Base-by-base conservation (phyloP, 352 stramenopile genomes). In the Salisapilia sapeloensis region DNA sequence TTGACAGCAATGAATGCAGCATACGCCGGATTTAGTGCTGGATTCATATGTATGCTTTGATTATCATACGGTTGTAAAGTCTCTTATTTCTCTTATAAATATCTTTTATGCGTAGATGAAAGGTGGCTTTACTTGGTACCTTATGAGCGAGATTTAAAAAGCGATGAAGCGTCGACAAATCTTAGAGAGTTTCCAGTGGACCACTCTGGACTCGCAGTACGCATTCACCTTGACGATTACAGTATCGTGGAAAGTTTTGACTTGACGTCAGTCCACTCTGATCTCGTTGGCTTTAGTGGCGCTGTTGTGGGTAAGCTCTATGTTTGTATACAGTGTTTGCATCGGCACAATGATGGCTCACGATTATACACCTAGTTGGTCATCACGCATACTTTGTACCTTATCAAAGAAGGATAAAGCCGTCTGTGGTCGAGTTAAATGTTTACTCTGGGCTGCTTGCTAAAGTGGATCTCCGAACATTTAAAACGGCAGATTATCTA, bases 331-430 rank as follows among this genome's bases (percentile, higher is more conserved):
- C n/a, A n/a, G n/a, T n/a, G n/a, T n/a, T n/a, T n/a, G n/a, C n/a
- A n/a, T n/a, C n/a, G n/a, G n/a, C n/a, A n/a, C n/a, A n/a, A n/a
- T n/a, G n/a, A n/a, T n/a, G n/a, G n/a, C n/a, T n/a, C n/a, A n/a
- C n/a, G 15, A 14, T 34, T 14, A 10, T 13, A 12, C 11, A 16
- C n/a, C 19, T 13, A 81, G 67, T 87, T 4, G 62, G 54, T 4
- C 48, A 82, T 43, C 76, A 60, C 28, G 63, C 55, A 2, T 87
- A 79, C 44, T 72, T 87, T n/a, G 41, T 87, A 12, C 71, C 71
- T 7, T 80, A 58, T 39, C 76, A 79, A 60, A 48, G 53, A 9
- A 42, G 69, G 7, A 52, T 51, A 5, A 38, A 69, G 16, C 36
- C 60, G 1, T 41, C 47, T 2, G 53, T 54, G 0, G 13, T 40